Percentiles rank a stretch among this genome's conserved stretches.
phyloP scores from a whole-genome alignment of 768 basidiomycete species.

The Suillus plorans region DNA sequence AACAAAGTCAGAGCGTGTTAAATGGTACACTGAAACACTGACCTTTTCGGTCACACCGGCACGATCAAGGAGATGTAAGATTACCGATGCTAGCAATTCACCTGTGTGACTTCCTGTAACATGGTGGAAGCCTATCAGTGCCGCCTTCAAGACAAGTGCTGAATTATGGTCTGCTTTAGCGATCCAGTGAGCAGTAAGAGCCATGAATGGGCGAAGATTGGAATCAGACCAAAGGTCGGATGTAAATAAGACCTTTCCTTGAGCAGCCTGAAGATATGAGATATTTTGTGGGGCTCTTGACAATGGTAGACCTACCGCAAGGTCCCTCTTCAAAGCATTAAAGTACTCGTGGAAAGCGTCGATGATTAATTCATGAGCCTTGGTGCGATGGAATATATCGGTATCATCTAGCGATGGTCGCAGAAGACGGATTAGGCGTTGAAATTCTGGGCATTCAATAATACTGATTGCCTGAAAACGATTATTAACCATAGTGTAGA shows the following conservation, averaged over 20 bases:
- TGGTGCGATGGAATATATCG: slow-evolving; percentile 12
- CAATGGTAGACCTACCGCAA: neutral
- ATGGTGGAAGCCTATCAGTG: slow-evolving; percentile 12
- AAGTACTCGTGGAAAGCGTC: neutral
- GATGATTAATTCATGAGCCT: slow-evolving; percentile 6
- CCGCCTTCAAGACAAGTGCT: slow-evolving; percentile 9
- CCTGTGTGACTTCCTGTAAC: slow-evolving; percentile 18
- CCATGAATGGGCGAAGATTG: slow-evolving; percentile 12
- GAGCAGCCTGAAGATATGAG: slow-evolving; percentile 1
- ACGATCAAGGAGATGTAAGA: neutral
- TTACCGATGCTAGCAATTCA: slow-evolving; percentile 5
- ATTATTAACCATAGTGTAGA: neutral
- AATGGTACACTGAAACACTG: neutral
- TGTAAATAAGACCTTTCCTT: slow-evolving; percentile 12
- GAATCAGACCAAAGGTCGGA: slow-evolving; percentile 17
- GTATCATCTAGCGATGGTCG: neutral
- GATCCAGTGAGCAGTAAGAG: slow-evolving; percentile 17
- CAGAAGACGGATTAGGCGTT: neutral
- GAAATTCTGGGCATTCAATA: slow-evolving; percentile 2
- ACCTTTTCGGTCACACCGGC: neutral
- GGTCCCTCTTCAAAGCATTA: neutral
- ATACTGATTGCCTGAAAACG: slow-evolving; percentile 3
- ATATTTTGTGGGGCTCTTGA: neutral
- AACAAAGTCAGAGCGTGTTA: neutral
- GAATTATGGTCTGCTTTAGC: slow-evolving; percentile 1